Evolutionary conservation across 2,329 filamentous ascomycete species (phyloP), one percentile per base, ranked within the genome.

Genomic region (Amauroascus niger): DNA sequence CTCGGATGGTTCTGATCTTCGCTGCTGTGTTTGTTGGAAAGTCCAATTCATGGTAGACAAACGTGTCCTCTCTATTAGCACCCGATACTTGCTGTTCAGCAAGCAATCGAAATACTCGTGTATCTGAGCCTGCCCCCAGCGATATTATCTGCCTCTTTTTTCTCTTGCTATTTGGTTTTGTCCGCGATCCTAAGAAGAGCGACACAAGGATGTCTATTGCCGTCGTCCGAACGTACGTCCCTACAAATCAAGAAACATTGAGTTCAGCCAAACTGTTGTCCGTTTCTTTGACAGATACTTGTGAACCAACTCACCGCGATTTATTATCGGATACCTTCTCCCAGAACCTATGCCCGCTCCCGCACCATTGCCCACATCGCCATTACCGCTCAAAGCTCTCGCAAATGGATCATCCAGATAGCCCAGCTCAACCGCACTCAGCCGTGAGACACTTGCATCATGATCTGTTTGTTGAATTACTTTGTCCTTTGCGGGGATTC

Each of bases 81-180:
- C 67, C 14, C 71, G 66, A 7, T 60, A 56, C 3, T 60, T 41
- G 24, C n/a, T 41, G 13, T 13, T 52, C 60, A 7, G 79, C 70
- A 55, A 87, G 77, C 0, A 96, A 72, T 18, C 88, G 83, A 64
- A 96, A 89, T 56, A 83, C 85, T 14, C 93, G 81, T 6, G 93
- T 97, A 66, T 98, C 93, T 9, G 90, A 95, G 22, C 93, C 93
- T 14, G 93, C 91, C 28, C 93, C 93, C 0, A 98, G 79, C 0
- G 90, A 96, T 57, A 98, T 79, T 56, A 98, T 88, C 66, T 98
- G 93, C 57, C 80, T 81, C 20, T 66, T 72, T 70, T 61, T 63
- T 7, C 52, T 60, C 44, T 57, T 61, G n/a, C 16, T 41, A 4
- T 41, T 30, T 20, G 35, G 6, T 55, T 32, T 59, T 59, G 2